A percentile compares a stretch with the other conserved stretches of the same genome.
These are phyloP conservation scores for Triticum monococcum DNA, from an alignment of 176 grass and related monocot genomes.

Conservation along the genomic window DNA sequence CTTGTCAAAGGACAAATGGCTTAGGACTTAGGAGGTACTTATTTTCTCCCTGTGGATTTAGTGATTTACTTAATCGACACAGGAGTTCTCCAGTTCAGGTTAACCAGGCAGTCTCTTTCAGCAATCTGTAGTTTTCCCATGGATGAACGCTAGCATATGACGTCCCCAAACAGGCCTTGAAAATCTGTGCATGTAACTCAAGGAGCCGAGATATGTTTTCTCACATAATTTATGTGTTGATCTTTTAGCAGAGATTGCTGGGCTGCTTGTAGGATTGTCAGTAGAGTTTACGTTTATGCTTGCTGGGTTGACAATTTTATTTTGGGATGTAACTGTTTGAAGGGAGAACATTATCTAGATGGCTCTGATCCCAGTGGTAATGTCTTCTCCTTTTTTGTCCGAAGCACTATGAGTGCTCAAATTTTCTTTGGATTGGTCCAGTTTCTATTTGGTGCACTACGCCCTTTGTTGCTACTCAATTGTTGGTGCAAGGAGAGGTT, in stretches of 20 bases:
- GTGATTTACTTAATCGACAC: background rate
- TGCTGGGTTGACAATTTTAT: background rate
- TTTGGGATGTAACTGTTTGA: background rate
- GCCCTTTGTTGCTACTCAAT: background rate
- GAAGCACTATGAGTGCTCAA: background rate
- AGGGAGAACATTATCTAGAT: background rate
- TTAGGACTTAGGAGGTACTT: background rate
- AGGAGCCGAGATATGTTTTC: slow-evolving; percentile 1
- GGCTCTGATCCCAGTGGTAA: background rate
- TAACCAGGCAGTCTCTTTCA: background rate
- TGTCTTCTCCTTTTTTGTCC: background rate
- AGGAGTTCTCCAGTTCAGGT: background rate
- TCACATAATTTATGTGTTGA: background rate
- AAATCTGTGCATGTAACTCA: background rate
- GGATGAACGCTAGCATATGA: background rate
- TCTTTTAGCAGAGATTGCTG: slow-evolving; percentile 1
- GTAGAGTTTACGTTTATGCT: background rate
- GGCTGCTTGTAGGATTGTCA: background rate
- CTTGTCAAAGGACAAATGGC: background rate
- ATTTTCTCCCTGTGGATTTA: slow-evolving; percentile 1
- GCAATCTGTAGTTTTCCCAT: background rate
- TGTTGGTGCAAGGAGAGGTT: background rate
- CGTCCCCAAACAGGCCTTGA: background rate
- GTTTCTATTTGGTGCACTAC: background rate
- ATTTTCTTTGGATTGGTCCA: slow-evolving; percentile 9